These are phyloP conservation scores for Laburnicola sp. DNA, from an alignment of 2,329 filamentous ascomycete species.

Conservation along the genomic window DNA sequence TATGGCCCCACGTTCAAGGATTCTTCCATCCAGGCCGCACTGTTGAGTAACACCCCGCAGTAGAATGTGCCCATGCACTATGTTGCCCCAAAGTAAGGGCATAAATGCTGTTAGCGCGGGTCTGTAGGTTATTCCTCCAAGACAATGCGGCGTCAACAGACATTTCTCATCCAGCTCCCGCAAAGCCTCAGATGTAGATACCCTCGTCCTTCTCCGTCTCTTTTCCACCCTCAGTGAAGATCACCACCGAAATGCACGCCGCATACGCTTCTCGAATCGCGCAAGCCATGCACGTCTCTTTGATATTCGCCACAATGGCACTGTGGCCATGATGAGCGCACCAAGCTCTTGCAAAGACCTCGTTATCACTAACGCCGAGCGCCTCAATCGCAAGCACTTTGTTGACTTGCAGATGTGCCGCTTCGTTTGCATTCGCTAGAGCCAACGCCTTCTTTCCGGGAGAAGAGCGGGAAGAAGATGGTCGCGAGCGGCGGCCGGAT, in stretches of 20 bases:
- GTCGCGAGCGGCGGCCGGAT: constrained; percentile 36
- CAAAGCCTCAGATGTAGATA: constrained; percentile 17
- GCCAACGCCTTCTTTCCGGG: constrained; percentile 36
- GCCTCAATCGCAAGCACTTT: constrained; percentile 73
- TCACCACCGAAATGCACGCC: constrained; percentile 71
- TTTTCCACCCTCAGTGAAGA: constrained; percentile 57
- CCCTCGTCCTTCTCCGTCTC: constrained; percentile 51
- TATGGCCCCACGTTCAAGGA: no score
- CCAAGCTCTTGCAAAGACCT: constrained; percentile 76
- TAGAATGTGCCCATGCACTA: no score
- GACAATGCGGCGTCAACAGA: no score
- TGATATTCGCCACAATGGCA: constrained; percentile 70
- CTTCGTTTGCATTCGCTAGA: constrained; percentile 26
- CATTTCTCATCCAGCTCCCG: no score
- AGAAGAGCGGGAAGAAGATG: constrained; percentile 37
- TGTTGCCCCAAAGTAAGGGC: no score
- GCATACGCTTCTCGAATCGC: constrained; percentile 76
- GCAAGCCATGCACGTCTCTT: constrained; percentile 72
- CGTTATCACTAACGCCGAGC: constrained; percentile 73
- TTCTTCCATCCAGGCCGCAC: not conserved
- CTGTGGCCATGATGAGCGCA: constrained; percentile 74
- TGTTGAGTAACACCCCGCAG: no score
- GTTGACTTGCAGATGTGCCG: constrained; percentile 52
- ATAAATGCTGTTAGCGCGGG: no score
- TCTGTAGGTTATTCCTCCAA: no score